A percentile compares a stretch with the other conserved stretches of the same genome.
These are phyloP conservation scores for Eutypa lata DNA, from an alignment of 2,329 filamentous ascomycete species.

Conservation along the genomic window DNA sequence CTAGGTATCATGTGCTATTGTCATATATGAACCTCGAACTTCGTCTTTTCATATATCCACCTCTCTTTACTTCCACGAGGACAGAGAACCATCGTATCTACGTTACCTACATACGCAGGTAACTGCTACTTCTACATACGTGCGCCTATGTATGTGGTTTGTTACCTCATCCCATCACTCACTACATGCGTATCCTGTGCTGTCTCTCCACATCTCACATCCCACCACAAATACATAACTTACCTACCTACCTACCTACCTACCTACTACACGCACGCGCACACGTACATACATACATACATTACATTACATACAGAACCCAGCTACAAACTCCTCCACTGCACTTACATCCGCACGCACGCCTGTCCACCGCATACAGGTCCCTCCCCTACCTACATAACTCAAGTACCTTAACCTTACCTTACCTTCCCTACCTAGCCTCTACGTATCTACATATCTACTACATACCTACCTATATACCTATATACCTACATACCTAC, in stretches of 20 bases:
- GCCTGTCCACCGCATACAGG: conserved; percentile 10
- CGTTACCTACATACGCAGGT: too few relatives aligned
- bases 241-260: too few relatives aligned
- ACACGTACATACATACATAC: conserved; percentile 8
- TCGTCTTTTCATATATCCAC: neutral
- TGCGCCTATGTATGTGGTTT: neutral
- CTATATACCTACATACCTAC: neutral
- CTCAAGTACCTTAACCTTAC: too few relatives aligned
- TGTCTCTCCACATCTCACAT: neutral
- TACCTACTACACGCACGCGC: conserved; percentile 14
- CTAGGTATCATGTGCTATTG: neutral
- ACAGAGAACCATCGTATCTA: too few relatives aligned
- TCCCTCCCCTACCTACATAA: conserved; percentile 19
- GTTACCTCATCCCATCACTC: neutral
- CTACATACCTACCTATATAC: neutral
- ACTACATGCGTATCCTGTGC: neutral
- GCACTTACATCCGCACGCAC: conserved; percentile 15
- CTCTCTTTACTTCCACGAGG: too few relatives aligned
- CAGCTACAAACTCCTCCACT: conserved; percentile 1
- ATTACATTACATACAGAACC: neutral
- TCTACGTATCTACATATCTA: too few relatives aligned
- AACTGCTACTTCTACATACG: neutral
- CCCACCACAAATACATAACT: neutral
- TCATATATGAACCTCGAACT: neutral
- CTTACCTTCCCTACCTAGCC: too few relatives aligned